A percentile compares a stretch with the other conserved stretches of the same genome.
phyloP scores from a whole-genome alignment of 2,329 filamentous ascomycete genomes.

The Fonsecaea nubica region DNA sequence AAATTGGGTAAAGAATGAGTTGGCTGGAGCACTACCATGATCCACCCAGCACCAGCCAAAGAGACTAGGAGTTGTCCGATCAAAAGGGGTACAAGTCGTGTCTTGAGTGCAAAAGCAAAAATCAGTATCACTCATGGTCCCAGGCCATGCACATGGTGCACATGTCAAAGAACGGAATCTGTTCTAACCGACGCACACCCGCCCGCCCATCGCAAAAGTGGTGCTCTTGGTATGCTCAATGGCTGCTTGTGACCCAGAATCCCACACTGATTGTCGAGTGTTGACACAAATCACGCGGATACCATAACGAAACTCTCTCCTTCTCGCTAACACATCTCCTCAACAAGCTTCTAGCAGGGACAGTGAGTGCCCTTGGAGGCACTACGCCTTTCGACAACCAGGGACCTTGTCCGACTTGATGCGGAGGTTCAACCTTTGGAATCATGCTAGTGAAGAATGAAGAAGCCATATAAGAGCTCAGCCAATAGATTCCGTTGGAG shows the following conservation, averaged over 20 bases:
- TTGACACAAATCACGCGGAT: neutral
- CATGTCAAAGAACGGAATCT: conserved; percentile 59
- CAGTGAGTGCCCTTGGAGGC: neutral
- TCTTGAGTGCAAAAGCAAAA: conserved; percentile 59
- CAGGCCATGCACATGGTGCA: conserved; percentile 57
- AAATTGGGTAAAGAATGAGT: neutral
- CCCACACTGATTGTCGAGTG: neutral
- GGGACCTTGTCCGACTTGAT: conserved; percentile 45
- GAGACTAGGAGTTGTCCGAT: conserved; percentile 45
- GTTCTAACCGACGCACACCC: conserved; percentile 77
- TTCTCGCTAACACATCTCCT: neutral
- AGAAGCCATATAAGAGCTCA: conserved; percentile 57
- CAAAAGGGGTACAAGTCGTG: conserved; percentile 63
- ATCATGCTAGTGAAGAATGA: conserved; percentile 63
- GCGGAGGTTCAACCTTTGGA: conserved; percentile 60
- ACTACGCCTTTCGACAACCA: conserved; percentile 47
- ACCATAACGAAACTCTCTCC: neutral
- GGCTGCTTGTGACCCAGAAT: neutral
- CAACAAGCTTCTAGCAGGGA: neutral
- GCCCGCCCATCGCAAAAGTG: conserved; percentile 43
- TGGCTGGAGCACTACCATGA: neutral
- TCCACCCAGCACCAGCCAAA: neutral
- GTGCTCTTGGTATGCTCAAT: neutral
- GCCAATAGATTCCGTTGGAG: conserved; percentile 61
- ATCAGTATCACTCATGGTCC: conserved; percentile 55